Evolutionary conservation across 371 early-diverging fungal species (phyloP), one percentile per base, ranked within the genome.

Genomic region (Spiromyces aspiralis): DNA sequence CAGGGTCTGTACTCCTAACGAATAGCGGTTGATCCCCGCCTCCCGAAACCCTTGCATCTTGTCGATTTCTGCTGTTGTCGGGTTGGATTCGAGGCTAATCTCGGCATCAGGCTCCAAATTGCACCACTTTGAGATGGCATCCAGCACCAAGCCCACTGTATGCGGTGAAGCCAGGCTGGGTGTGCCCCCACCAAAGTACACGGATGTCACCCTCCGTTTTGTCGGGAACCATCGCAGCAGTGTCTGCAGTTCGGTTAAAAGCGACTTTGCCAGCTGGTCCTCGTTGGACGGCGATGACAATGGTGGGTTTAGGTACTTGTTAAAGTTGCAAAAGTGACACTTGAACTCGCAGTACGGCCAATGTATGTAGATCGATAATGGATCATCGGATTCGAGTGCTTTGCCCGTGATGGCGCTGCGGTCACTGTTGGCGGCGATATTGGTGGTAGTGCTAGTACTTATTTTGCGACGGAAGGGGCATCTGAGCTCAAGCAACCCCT

Each of bases 271-370:
- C 62, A 82, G 69, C 4, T 78, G 64, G 16, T 75, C 70, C 50
- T 78, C 60, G 4, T 78, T 72, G 2, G 76, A 71, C 35, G 69
- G 49, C 19, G 51, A 27, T n/a, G n/a, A n/a, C n/a, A n/a, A n/a
- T n/a, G n/a, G n/a, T 0, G 83, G 79, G 43, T 77, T 70, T 0
- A 77, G 62, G 50, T 87, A 87, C 55, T 89, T 89, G 63, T 88
- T 87, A 63, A 90, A 90, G 41, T 77, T 77, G 56, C 90, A 90
- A 49, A 85, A 90, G 0, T 80, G 80, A 63, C 90, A 90, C 64
- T 85, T 81, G 55, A 80, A 80, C 63, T 80, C 71, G 57, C 89
- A 89, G 57, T 80, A 89, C 1, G 90, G 90, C 82, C 83, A 89
- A 61, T 89, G 90, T 42, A 89, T 64, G 51, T 89, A 89, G 3